phyloP scores from a whole-genome alignment of 352 stramenopile genomes.

The Pythium coloratum region DNA sequence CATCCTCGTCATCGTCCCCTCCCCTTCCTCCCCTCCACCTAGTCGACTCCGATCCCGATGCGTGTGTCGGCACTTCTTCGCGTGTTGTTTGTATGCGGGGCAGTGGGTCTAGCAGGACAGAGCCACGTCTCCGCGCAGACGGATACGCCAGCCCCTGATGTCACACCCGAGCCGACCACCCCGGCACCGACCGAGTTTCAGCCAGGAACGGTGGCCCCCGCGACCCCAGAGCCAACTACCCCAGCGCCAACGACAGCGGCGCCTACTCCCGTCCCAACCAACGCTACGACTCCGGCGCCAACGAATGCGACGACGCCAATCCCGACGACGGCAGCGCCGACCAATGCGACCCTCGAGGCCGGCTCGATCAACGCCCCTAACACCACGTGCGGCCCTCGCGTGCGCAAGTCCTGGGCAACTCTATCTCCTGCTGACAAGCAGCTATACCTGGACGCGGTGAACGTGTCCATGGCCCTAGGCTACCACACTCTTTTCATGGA shows the following conservation, averaged over 20 bases:
- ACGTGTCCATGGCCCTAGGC: slow-evolving; percentile 45
- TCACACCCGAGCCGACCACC: neutral
- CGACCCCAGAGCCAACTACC: neutral
- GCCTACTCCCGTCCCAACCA: neutral
- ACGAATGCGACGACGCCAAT: slow-evolving; percentile 3
- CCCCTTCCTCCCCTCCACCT: too few species aligned
- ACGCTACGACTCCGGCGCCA: slow-evolving; percentile 1
- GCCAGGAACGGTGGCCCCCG: too few species aligned
- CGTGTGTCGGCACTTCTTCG: slow-evolving; percentile 2
- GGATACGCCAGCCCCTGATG: neutral
- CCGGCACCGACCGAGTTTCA: neutral
- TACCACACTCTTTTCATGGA: slow-evolving; percentile 61
- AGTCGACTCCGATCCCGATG: neutral
- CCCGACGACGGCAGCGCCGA: slow-evolving; percentile 4
- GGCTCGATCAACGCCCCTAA: slow-evolving; percentile 20
- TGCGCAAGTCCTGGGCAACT: slow-evolving; percentile 49
- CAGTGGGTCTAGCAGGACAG: slow-evolving; percentile 1
- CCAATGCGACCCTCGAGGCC: neutral
- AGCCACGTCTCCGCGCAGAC: slow-evolving; percentile 9
- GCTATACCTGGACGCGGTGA: slow-evolving; percentile 66
- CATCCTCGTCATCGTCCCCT: too few species aligned
- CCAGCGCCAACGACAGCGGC: neutral
- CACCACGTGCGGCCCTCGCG: slow-evolving; percentile 37
- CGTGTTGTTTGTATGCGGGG: slow-evolving; percentile 6
- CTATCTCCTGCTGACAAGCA: slow-evolving; percentile 51